Evolutionary conservation across 108 stramenopile genomes (phyloP).

Genomic region (Halocafeteria seosinensis): DNA sequence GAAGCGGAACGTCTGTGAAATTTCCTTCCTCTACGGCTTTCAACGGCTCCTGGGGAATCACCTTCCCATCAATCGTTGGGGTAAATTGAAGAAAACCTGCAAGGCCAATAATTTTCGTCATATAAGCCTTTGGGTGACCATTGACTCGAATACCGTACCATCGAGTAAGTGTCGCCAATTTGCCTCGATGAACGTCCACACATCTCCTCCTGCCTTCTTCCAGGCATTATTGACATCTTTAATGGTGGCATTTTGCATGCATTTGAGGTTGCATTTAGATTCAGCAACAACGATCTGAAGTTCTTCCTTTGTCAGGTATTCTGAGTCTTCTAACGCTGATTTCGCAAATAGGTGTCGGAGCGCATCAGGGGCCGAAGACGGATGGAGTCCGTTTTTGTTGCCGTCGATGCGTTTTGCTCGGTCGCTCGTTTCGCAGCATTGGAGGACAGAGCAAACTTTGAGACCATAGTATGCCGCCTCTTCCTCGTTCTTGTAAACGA

Average conservation of each 20-base stretch:
- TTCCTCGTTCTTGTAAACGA: slow-evolving; percentile 22
- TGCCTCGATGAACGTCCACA: slow-evolving; percentile 26
- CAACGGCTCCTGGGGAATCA: neutral
- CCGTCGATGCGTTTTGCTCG: too few relatives aligned
- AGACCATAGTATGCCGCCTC: slow-evolving; percentile 3
- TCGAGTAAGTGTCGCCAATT: slow-evolving; percentile 10
- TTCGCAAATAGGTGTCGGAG: too few relatives aligned
- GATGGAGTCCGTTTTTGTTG: too few relatives aligned
- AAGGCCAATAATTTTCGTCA: too few relatives aligned
- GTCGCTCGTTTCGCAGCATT: neutral
- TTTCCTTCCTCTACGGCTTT: neutral
- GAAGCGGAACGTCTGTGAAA: slow-evolving; percentile 6
- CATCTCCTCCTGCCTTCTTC: slow-evolving; percentile 20
- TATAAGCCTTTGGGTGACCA: too few relatives aligned
- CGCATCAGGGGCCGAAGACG: too few relatives aligned
- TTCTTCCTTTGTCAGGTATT: neutral
- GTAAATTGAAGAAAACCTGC: neutral
- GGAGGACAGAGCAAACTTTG: neutral
- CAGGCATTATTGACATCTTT: slow-evolving; percentile 15
- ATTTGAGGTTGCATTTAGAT: slow-evolving; percentile 18
- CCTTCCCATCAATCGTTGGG: neutral
- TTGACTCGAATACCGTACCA: too few relatives aligned
- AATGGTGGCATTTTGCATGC: slow-evolving; percentile 18
- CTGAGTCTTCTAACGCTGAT: neutral
- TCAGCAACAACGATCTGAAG: slow-evolving; percentile 12